These are phyloP conservation scores for Chlorella sp. DNA, from an alignment of 139 green algal species.

Conservation along the genomic window DNA sequence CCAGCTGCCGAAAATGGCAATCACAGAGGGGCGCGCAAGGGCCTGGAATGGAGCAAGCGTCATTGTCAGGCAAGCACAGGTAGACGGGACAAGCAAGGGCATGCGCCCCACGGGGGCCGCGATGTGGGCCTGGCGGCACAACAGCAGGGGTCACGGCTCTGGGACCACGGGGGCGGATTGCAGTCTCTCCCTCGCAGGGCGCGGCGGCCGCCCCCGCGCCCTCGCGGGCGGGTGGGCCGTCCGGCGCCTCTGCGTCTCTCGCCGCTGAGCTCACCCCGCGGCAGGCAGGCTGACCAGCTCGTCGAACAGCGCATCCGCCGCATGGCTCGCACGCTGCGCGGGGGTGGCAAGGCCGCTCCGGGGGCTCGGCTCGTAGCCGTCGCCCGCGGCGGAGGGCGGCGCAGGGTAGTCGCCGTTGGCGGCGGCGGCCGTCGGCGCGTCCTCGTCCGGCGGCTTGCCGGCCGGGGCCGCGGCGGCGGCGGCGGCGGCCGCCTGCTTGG, in stretches of 20 bases:
- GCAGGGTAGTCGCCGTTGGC: background rate
- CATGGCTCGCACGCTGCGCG: background rate
- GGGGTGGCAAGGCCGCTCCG: background rate
- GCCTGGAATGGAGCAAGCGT: no score
- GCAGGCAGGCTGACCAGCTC: background rate
- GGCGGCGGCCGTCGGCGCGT: background rate
- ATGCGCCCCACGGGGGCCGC: background rate
- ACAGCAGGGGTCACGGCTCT: background rate
- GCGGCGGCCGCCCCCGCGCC: no score
- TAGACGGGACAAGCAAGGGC: background rate
- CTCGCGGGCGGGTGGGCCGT: no score
- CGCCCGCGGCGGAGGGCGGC: background rate
- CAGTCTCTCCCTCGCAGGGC: no score
- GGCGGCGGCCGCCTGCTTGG: background rate
- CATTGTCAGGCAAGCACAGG: background rate
- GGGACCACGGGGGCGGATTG: no score
- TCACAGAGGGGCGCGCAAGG: no score
- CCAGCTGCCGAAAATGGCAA: no score
- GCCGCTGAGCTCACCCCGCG: background rate
- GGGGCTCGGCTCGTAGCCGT: background rate
- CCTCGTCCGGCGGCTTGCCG: no score
- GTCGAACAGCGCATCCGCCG: slow-evolving; percentile 12
- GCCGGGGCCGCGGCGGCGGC: no score
- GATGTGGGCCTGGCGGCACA: background rate
- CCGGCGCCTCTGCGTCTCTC: background rate